Base-by-base conservation (phyloP, 129 eudicot genomes). In the Arctium lappa region DNA sequence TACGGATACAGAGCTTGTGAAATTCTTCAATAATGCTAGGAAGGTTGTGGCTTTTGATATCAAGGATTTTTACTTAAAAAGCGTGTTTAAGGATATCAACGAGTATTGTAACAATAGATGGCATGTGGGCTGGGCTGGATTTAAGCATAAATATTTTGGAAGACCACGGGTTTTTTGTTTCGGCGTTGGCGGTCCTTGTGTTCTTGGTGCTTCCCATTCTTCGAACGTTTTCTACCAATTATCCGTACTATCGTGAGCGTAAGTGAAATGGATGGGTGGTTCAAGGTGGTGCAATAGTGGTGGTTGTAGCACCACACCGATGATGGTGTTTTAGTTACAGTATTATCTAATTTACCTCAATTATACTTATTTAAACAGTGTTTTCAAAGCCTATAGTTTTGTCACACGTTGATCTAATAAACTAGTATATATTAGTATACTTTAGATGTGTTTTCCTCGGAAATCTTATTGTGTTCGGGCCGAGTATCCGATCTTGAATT, bases 41-140 rank as follows among this genome's bases (percentile, higher is more conserved):
- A 86, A 81, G 72, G 86, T 77, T 72, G 85, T 86, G 5, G 80
- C 80, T 6, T 86, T 86, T 81, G 73, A 86, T 63, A 66, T 63
- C 63, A 81, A 73, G 31, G 66, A 36, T 29, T 66, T 72, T 13
- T 86, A 86, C 76, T 74, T 86, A 11, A 13, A 6, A 8, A 29
- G 22, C 9, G 63, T 81, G 86, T 86, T 77, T 46, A 22, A 11
- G 6, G 80, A 77, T 5, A 33, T 86, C 6, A 77, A 86, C 3
- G 32, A 48, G 53, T 86, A 77, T 77, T 72, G 76, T 36, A 46
- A 71, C 53, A 86, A 81, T 15, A 77, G 86, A 34, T 86, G 76
- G 83, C 88, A 77, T 33, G 86, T 86, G 15, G 9, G 3, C 5
- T 86, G 72, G 83, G 86, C 86, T 15, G 88, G 82, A 36, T 77